A percentile compares a stretch with the other conserved stretches of the same genome.
Evolutionary conservation across 2,329 filamentous ascomycete species (phyloP).

Genomic region (Diaporthe eres): DNA sequence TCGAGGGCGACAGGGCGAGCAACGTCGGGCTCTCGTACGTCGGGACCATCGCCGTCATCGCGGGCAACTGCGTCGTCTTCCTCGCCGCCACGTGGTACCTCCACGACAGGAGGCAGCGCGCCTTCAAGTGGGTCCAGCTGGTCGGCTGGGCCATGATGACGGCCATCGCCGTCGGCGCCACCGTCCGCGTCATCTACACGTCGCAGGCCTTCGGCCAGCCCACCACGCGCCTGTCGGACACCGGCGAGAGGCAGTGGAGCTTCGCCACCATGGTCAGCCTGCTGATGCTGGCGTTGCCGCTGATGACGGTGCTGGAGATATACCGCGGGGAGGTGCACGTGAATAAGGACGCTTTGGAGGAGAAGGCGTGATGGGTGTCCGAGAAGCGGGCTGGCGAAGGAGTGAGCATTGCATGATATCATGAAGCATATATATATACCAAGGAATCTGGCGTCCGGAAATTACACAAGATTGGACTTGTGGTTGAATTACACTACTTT

Average conservation of each 20-base stretch:
- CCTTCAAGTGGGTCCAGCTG: conserved; percentile 68
- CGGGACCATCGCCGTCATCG: conserved; percentile 74
- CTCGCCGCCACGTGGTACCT: conserved; percentile 74
- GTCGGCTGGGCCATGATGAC: conserved; percentile 68
- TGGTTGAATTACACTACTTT: not conserved
- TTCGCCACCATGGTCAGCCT: conserved; percentile 75
- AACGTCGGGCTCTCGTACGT: conserved; percentile 65
- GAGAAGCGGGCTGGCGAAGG: not conserved
- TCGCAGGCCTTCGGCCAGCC: conserved; percentile 73
- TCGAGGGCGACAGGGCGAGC: conserved; percentile 53
- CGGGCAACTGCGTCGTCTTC: conserved; percentile 71
- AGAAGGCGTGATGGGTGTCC: not conserved
- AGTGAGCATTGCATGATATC: not conserved
- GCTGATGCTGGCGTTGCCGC: conserved; percentile 70
- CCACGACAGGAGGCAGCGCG: conserved; percentile 67
- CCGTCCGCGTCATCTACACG: conserved; percentile 68
- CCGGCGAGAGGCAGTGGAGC: conserved; percentile 70
- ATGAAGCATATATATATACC: not conserved
- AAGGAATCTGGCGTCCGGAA: not conserved
- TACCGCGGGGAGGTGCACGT: conserved; percentile 35
- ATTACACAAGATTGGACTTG: not conserved
- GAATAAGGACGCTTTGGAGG: conserved; percentile 2
- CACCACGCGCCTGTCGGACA: conserved; percentile 63
- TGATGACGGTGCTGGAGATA: conserved; percentile 73
- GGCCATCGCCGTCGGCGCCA: conserved; percentile 71